Conservation (phyloP, 2,329 filamentous ascomycete genomes). For the Didymella keratinophila region DNA sequence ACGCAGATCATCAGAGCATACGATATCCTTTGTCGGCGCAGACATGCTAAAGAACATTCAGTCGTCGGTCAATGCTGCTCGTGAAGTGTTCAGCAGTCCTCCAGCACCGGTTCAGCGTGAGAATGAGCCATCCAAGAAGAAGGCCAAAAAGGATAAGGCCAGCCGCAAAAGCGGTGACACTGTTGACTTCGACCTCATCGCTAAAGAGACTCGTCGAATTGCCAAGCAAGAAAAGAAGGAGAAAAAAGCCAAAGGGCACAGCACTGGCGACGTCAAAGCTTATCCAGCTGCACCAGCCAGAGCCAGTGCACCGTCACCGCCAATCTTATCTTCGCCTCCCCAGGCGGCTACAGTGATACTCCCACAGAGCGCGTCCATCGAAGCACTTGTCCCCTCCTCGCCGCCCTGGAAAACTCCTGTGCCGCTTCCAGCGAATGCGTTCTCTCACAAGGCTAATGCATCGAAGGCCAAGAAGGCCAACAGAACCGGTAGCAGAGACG, state of each 20-base stretch:
- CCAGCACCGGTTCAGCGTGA: background rate
- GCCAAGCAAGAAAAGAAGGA: conserved; percentile 11
- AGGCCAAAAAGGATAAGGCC: conserved; percentile 8
- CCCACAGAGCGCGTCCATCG: background rate
- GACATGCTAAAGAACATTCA: conserved; percentile 24
- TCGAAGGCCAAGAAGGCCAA: background rate
- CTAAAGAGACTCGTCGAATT: conserved; percentile 9
- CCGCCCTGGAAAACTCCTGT: conserved; percentile 22
- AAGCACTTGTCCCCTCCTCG: background rate
- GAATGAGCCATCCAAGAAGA: background rate
- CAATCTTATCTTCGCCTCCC: background rate
- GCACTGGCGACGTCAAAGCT: background rate
- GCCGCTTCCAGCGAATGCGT: conserved; percentile 22
- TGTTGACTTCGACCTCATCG: conserved; percentile 5
- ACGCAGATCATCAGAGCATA: background rate
- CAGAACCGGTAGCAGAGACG: background rate
- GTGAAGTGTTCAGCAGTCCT: conserved; percentile 14
- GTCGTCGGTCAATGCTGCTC: conserved; percentile 18
- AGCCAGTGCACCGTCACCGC: background rate
- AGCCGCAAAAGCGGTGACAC: conserved; percentile 8
- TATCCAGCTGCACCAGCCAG: background rate
- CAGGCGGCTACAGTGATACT: background rate
- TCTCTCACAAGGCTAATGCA: background rate
- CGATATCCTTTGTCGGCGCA: conserved; percentile 10
- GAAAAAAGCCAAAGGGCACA: conserved; percentile 13